phyloP scores from a whole-genome alignment of 106 monocot species.

The Amphibolis antarctica region DNA sequence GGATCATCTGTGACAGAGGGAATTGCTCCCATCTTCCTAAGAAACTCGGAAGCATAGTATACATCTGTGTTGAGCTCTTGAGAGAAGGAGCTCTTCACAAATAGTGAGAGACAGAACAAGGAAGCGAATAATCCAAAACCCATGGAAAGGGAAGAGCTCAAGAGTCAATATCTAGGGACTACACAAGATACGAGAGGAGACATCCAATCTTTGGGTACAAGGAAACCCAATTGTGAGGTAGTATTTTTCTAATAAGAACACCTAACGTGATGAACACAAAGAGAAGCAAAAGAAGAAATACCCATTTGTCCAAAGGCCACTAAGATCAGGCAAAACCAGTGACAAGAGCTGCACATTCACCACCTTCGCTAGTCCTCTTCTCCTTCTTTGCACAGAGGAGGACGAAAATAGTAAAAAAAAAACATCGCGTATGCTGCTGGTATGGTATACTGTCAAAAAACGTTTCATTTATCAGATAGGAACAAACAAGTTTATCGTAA shows the following conservation, averaged over 20 bases:
- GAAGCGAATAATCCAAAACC: neutral
- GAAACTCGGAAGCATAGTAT: constrained; percentile 48
- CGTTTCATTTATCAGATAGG: too few relatives aligned
- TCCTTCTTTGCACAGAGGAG: neutral
- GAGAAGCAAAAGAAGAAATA: neutral
- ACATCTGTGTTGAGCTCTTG: constrained; percentile 73
- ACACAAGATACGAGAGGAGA: neutral
- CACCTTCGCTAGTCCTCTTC: too few relatives aligned
- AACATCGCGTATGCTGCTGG: too few relatives aligned
- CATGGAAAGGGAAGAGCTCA: neutral
- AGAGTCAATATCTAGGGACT: neutral
- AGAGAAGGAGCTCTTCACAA: neutral
- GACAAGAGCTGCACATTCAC: neutral
- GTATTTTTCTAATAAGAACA: neutral
- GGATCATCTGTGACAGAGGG: constrained; percentile 1
- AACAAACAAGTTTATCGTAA: too few relatives aligned
- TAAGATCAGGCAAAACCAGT: neutral
- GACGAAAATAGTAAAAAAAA: too few relatives aligned
- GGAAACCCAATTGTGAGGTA: too few relatives aligned
- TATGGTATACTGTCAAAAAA: too few relatives aligned
- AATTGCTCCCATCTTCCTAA: constrained; percentile 39
- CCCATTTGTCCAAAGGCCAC: neutral
- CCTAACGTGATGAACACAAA: neutral
- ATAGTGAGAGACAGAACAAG: neutral
- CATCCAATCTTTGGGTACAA: neutral